phyloP scores from a whole-genome alignment of 1,139 yeast species.

The Hanseniaspora uvarum region DNA sequence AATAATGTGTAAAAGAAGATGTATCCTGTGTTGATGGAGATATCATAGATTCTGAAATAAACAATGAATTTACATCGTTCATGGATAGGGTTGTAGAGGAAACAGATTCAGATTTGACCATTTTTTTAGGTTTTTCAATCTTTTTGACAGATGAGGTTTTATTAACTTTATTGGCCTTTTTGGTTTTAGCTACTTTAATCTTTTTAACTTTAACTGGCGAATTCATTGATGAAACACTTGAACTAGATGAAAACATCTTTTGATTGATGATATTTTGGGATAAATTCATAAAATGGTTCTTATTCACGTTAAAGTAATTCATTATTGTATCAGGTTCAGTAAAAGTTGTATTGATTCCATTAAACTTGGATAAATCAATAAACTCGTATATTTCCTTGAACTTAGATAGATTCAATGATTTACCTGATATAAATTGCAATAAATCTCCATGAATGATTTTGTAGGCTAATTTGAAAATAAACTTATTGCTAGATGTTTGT shows the following conservation, averaged over 20 bases:
- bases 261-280: neutral
- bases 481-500: slow-evolving; percentile 3
- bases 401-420: neutral
- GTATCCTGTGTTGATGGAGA: neutral
- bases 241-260: neutral
- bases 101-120: neutral
- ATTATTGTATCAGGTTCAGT: neutral
- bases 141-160: neutral
- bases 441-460: slow-evolving; percentile 2
- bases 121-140: neutral
- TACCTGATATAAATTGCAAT: neutral
- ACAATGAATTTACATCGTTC: neutral
- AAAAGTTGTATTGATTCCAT: slow-evolving; percentile 1
- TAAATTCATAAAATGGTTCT: neutral
- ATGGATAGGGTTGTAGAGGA: neutral
- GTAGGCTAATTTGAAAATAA: slow-evolving; percentile 9
- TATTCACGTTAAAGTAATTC: neutral
- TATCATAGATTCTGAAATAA: neutral
- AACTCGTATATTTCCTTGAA: slow-evolving; percentile 13
- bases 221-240: neutral
- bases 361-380: slow-evolving; percentile 6
- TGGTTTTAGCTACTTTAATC: neutral
- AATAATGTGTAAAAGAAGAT: neutral
- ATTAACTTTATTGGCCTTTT: neutral
- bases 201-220: neutral